Base-by-base conservation (phyloP, 345 rosid genomes). In the Populus ilicifolia region DNA sequence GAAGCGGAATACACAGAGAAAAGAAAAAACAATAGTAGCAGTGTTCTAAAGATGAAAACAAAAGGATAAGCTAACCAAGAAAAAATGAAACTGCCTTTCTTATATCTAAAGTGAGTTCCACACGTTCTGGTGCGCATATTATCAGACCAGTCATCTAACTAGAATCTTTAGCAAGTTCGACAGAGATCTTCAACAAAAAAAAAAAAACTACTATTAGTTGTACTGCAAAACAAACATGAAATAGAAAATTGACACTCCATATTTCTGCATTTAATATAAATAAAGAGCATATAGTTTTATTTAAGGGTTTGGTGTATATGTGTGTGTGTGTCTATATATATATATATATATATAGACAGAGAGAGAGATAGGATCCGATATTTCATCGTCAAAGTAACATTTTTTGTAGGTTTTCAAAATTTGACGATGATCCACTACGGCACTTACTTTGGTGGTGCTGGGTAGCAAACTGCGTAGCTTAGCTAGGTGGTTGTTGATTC, bases 401-500 rank as follows among this genome's bases (percentile, higher is more conserved):
- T 59, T 3, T 23, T 6, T 9, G 64, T 23, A n/a, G 27, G 64
- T 59, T 59, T 59, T 59, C 29, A 59, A 59, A 59, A 59, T 59
- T 59, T 23, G 64, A 25, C 23, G 63, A 59, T 10, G 29, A 59
- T n/a, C 25, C 54, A 38, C 6, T 29, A 6, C 1, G 38, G 12
- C 62, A 79, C 97, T 93, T 92, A 96, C 99, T 88, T 96, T 96
- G 78, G 97, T 92, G 80, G 98, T 93, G 88, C 90, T 96, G 14
- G 99, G 99, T 41, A 96, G 86, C 79, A 96, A 78, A 88, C 97
- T 92, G 78, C 99, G 92, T 54, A 96, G 94, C 84, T 93, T 96
- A 59, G 98, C 94, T 21, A 96, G 90, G 80, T 96, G 99, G 80
- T 90, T 96, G 85, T 96, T 96, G 88, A 96, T 96, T 82, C 99